Percentiles rank a stretch among this genome's conserved stretches.
Conservation (phyloP, 2,329 filamentous ascomycete genomes). For the Aspergillus sp. region DNA sequence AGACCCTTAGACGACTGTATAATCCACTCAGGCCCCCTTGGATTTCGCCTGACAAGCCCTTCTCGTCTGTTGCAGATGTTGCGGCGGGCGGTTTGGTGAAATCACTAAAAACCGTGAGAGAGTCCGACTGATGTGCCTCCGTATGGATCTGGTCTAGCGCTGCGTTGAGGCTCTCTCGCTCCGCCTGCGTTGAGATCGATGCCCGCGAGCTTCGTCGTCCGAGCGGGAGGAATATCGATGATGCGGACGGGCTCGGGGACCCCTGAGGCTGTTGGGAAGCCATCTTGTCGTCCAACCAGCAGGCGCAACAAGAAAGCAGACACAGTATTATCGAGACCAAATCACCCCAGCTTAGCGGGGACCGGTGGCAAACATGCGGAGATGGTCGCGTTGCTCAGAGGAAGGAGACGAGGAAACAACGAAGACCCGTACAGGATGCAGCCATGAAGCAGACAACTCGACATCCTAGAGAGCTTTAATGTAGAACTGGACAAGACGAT, state of each 20-base stretch:
- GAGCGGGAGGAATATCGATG: conserved; percentile 36
- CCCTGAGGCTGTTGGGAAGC: conserved; percentile 28
- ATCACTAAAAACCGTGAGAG: conserved; percentile 88
- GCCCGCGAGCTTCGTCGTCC: conserved; percentile 40
- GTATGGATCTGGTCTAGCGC: conserved; percentile 81
- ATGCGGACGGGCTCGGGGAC: conserved; percentile 35
- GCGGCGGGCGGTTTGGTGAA: conserved; percentile 60
- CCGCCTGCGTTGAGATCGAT: conserved; percentile 47
- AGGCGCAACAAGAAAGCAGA: not conserved
- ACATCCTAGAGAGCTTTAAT: conserved; percentile 6
- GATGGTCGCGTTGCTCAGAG: conserved; percentile 7
- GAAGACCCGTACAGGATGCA: conserved; percentile 7
- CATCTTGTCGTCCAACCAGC: conserved; percentile 16
- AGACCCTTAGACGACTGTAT: conserved; percentile 75
- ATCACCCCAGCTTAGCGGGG: conserved; percentile 6
- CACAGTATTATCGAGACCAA: not conserved
- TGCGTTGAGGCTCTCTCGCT: conserved; percentile 66
- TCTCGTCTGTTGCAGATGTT: conserved; percentile 54
- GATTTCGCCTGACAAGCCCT: conserved; percentile 61
- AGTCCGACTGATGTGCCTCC: conserved; percentile 73
- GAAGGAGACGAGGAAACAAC: conserved; percentile 1
- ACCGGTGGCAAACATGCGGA: conserved; percentile 10
- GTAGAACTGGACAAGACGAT: not conserved
- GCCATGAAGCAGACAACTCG: conserved; percentile 7
- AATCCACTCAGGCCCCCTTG: conserved; percentile 82